phyloP scores from a whole-genome alignment of 2,329 filamentous ascomycete species.

The Rutstroemia sp. region DNA sequence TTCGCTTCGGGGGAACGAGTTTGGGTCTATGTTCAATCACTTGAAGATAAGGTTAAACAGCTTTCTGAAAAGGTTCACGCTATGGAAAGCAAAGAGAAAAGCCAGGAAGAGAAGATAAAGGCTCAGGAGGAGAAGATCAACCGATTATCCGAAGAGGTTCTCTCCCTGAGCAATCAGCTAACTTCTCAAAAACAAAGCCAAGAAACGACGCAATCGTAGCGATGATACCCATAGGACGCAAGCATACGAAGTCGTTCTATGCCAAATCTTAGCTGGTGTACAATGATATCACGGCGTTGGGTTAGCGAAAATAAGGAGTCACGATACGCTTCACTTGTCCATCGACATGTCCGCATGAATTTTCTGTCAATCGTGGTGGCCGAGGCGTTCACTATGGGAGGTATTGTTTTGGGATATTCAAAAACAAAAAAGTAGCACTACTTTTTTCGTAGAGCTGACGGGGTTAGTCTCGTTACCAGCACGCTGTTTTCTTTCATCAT shows the following conservation, averaged over 20 bases:
- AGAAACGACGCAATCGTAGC: slow-evolving; percentile 20
- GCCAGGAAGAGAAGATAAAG: slow-evolving; percentile 21
- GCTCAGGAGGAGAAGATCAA: slow-evolving; percentile 21
- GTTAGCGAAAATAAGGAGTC: slow-evolving; percentile 17
- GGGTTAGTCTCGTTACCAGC: slow-evolving; percentile 9
- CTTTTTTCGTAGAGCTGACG: slow-evolving; percentile 11
- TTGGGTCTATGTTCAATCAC: slow-evolving; percentile 63
- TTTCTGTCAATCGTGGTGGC: slow-evolving; percentile 9
- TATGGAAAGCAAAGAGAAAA: slow-evolving; percentile 31
- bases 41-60: slow-evolving; percentile 53
- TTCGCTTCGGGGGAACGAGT: slow-evolving; percentile 55
- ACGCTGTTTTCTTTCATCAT: slow-evolving; percentile 8
- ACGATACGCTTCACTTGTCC: slow-evolving; percentile 10
- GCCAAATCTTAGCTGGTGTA: slow-evolving; percentile 17
- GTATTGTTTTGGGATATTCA: slow-evolving; percentile 8
- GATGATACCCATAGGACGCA: slow-evolving; percentile 19
- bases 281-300: slow-evolving; percentile 21
- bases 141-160: slow-evolving; percentile 25
- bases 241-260: slow-evolving; percentile 23
- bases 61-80: slow-evolving; percentile 37
- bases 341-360: slow-evolving; percentile 13
- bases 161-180: slow-evolving; percentile 22
- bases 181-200: slow-evolving; percentile 18
- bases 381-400: slow-evolving; percentile 18
- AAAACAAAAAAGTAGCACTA: slow-evolving; percentile 13